Percentiles rank a stretch among this genome's conserved stretches.
These are phyloP conservation scores for Cyberlindnera euphorbiiphila DNA, from an alignment of 805 yeast genomes.

Conservation along the genomic window DNA sequence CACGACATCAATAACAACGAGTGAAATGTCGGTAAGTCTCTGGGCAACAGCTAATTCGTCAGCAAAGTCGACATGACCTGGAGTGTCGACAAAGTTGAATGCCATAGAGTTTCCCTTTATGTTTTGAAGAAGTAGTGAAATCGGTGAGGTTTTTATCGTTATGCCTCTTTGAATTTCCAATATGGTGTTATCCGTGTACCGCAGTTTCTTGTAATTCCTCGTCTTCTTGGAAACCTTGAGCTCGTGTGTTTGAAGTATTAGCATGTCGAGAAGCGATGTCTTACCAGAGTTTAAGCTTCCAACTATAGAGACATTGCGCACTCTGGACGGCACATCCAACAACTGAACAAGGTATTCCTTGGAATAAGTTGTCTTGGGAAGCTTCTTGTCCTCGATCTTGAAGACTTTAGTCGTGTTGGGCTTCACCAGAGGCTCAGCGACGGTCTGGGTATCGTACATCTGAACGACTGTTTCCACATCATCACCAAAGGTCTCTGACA, in stretches of 20 bases:
- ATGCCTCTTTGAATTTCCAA: slow-evolving; percentile 70
- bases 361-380: slow-evolving; percentile 61
- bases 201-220: slow-evolving; percentile 49
- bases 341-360: slow-evolving; percentile 56
- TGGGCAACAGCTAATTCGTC: slow-evolving; percentile 68
- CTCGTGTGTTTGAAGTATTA: slow-evolving; percentile 64
- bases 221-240: slow-evolving; percentile 52
- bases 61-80: slow-evolving; percentile 84
- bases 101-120: slow-evolving; percentile 50
- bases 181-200: slow-evolving; percentile 69
- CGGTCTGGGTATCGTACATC: slow-evolving; percentile 47
- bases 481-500: slow-evolving; percentile 48
- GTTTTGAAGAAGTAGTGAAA: slow-evolving; percentile 56
- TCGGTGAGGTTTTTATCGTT: slow-evolving; percentile 58
- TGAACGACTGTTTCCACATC: slow-evolving; percentile 64
- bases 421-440: slow-evolving; percentile 61
- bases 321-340: slow-evolving; percentile 53
- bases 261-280: slow-evolving; percentile 67
- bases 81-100: slow-evolving; percentile 73
- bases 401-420: slow-evolving; percentile 42
- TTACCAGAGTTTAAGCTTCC: slow-evolving; percentile 87
- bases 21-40: slow-evolving; percentile 58
- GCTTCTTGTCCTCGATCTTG: slow-evolving; percentile 44
- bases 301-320: slow-evolving; percentile 71
- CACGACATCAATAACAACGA: slow-evolving; percentile 75